Evolutionary conservation across 2,329 filamentous ascomycete genomes (phyloP).

Genomic region (Epichloe coenophiala): DNA sequence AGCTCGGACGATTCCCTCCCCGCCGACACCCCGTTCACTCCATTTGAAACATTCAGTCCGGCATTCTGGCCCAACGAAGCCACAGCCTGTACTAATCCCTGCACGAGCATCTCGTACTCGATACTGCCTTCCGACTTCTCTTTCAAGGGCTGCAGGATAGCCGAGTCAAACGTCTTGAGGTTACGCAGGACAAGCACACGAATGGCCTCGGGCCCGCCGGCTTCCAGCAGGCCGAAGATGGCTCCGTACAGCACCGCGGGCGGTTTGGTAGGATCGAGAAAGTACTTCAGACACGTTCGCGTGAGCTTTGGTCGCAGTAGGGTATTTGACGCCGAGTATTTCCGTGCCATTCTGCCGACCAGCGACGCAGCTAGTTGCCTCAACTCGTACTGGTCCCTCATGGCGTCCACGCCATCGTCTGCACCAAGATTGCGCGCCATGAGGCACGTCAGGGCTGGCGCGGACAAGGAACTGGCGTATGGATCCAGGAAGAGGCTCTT

Average conservation of each 20-base stretch:
- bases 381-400: slow-evolving; percentile 59
- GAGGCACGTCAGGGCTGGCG: slow-evolving; percentile 82
- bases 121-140: slow-evolving; percentile 35
- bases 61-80: slow-evolving; percentile 27
- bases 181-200: slow-evolving; percentile 43
- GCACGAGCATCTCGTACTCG: slow-evolving; percentile 42
- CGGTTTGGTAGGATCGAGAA: slow-evolving; percentile 75
- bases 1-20: slow-evolving; percentile 31
- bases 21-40: slow-evolving; percentile 23
- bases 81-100: slow-evolving; percentile 41
- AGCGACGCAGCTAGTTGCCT: slow-evolving; percentile 76
- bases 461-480: slow-evolving; percentile 54
- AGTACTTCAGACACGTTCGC: slow-evolving; percentile 83
- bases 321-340: slow-evolving; percentile 69
- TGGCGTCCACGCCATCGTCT: slow-evolving; percentile 35
- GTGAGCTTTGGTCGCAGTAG: slow-evolving; percentile 79
- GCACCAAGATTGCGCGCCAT: slow-evolving; percentile 63
- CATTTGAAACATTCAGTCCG: slow-evolving; percentile 20
- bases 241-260: slow-evolving; percentile 82
- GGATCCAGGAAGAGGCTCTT: slow-evolving; percentile 58
- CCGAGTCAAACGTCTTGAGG: slow-evolving; percentile 38
- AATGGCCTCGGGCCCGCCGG: slow-evolving; percentile 53
- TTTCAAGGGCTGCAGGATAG: slow-evolving; percentile 38
- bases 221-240: slow-evolving; percentile 62
- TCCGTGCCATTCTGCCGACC: slow-evolving; percentile 63